Conservation (phyloP, 805 yeast genomes). For the Candida quercuum region DNA sequence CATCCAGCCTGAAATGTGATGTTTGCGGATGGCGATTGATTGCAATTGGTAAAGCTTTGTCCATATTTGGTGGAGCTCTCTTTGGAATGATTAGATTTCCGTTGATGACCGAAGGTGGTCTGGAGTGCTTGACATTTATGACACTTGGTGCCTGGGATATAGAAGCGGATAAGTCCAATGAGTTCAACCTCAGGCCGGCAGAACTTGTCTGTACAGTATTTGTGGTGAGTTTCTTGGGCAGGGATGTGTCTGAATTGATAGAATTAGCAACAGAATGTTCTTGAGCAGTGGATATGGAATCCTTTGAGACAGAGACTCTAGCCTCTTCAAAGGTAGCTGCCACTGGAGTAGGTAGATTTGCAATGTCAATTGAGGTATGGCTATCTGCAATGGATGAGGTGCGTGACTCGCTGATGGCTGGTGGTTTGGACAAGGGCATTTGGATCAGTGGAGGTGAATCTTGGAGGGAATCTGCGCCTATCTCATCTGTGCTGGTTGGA, state of each 20-base stretch:
- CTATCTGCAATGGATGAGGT: not conserved
- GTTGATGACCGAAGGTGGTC: conserved; percentile 18
- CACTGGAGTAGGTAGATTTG: not conserved
- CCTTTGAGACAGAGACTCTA: conserved; percentile 1
- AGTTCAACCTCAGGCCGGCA: conserved; percentile 16
- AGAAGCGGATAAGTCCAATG: conserved; percentile 17
- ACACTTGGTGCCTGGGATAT: conserved; percentile 15
- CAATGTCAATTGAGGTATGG: not conserved
- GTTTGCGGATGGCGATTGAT: conserved; percentile 12
- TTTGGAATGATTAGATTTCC: conserved; percentile 11
- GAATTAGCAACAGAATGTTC: conserved; percentile 7
- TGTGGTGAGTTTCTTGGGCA: not conserved
- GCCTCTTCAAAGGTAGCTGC: not conserved
- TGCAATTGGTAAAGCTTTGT: conserved; percentile 15
- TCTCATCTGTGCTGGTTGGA: not conserved
- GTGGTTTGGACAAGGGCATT: too few relatives aligned
- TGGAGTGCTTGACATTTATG: conserved; percentile 13
- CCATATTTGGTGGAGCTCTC: conserved; percentile 4
- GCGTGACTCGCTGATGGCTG: too few relatives aligned
- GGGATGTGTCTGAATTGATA: not conserved
- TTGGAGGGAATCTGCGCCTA: not conserved
- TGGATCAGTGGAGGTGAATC: not conserved
- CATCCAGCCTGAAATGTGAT: conserved; percentile 23
- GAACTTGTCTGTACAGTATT: conserved; percentile 16
- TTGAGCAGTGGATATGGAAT: conserved; percentile 3